Conservation (phyloP, 495 filamentous ascomycete species). For the Penicillium tannophilum region DNA sequence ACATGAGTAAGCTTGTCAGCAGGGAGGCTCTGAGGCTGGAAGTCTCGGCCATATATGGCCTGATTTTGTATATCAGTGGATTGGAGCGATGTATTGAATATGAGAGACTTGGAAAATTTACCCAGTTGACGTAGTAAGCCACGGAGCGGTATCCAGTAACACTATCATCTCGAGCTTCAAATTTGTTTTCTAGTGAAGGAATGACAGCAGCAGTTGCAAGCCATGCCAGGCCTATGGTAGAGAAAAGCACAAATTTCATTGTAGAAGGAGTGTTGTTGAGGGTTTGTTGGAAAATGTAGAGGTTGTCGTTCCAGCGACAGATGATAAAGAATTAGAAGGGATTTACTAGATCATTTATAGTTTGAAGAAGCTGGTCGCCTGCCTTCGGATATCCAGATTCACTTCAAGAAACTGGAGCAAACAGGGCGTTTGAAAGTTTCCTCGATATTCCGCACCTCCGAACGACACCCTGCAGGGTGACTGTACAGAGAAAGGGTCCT, state of each 20-base stretch:
- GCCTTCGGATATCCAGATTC: not conserved
- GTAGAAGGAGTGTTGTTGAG: not conserved
- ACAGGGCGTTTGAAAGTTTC: not conserved
- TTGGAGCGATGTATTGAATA: not conserved
- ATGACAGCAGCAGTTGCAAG: conserved; percentile 18
- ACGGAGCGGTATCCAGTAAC: conserved; percentile 61
- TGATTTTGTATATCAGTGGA: conserved; percentile 23
- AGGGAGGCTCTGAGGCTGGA: conserved; percentile 74
- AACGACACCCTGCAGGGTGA: not conserved
- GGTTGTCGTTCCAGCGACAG: not conserved
- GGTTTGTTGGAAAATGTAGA: not conserved
- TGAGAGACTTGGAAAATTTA: conserved; percentile 4
- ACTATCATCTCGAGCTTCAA: conserved; percentile 12
- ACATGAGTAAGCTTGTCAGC: conserved; percentile 77
- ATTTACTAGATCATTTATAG: not conserved
- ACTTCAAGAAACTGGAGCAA: not conserved
- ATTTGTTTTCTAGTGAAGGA: conserved; percentile 6
- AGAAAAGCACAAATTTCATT: not conserved
- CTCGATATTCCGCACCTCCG: not conserved
- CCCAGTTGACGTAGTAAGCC: conserved; percentile 87
- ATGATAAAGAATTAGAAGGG: not conserved
- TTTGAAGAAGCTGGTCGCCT: not conserved
- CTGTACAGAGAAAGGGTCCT: not conserved
- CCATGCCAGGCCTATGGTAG: conserved; percentile 14
- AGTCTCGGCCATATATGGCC: conserved; percentile 74